Conservation (phyloP, 1,284 basidiomycete species). For the Sanguinoderma infundibulare region DNA sequence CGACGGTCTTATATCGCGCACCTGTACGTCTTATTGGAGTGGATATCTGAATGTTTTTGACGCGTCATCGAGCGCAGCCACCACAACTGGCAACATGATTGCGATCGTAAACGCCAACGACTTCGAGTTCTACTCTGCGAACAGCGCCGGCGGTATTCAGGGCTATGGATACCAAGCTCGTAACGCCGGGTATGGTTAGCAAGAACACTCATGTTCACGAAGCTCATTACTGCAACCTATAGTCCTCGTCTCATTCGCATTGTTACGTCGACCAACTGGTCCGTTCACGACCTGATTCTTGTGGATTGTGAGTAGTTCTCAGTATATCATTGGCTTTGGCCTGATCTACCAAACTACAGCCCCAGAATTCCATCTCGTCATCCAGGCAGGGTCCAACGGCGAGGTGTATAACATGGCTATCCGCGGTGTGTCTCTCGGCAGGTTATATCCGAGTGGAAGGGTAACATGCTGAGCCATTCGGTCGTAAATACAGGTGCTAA, state of each 20-base stretch:
- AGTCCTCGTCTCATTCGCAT: slow-evolving; percentile 40
- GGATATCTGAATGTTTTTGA: background rate
- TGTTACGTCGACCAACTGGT: slow-evolving; percentile 38
- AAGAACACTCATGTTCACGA: no score
- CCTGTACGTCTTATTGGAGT: slow-evolving; percentile 19
- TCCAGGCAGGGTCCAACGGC: slow-evolving; percentile 37
- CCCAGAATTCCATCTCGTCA: slow-evolving; percentile 42
- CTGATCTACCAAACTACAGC: slow-evolving; percentile 24
- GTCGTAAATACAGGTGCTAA: slow-evolving; percentile 24
- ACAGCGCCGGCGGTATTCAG: slow-evolving; percentile 41
- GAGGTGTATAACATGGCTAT: slow-evolving; percentile 44
- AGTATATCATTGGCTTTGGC: background rate
- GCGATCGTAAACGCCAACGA: slow-evolving; percentile 39
- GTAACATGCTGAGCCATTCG: background rate
- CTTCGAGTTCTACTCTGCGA: slow-evolving; percentile 43
- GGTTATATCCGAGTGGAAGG: fast-evolving
- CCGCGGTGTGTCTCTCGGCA: slow-evolving; percentile 25
- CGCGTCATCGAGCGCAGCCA: slow-evolving; percentile 23
- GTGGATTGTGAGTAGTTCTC: slow-evolving; percentile 36
- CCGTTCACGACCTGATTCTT: slow-evolving; percentile 42
- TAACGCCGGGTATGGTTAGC: slow-evolving; percentile 35
- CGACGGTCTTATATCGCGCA: slow-evolving; percentile 38
- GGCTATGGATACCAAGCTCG: slow-evolving; percentile 38
- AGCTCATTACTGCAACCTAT: background rate
- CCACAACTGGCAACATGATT: slow-evolving; percentile 39